A percentile compares a stretch with the other conserved stretches of the same genome.
phyloP scores from a whole-genome alignment of 768 basidiomycete species.

The Boletus sp. region DNA sequence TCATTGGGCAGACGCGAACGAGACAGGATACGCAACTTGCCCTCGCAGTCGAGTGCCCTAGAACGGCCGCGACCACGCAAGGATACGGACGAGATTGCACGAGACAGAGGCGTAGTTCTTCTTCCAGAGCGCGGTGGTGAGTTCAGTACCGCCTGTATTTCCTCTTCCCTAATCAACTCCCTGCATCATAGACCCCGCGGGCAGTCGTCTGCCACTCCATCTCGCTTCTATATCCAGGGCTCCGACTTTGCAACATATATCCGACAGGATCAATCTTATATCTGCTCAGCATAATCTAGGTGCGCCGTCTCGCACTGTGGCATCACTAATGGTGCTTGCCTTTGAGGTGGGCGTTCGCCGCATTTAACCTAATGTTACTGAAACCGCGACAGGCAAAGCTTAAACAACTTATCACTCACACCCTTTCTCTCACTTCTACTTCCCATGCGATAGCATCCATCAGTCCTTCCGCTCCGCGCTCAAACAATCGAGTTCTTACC shows the following conservation, averaged over 20 bases:
- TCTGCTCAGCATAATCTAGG: constrained; percentile 73
- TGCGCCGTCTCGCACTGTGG: constrained; percentile 58
- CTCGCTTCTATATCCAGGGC: constrained; percentile 72
- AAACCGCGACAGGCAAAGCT: constrained; percentile 59
- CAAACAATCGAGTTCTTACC: constrained; percentile 49
- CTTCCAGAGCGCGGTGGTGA: constrained; percentile 65
- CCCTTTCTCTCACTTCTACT: constrained; percentile 70
- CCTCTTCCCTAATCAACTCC: not conserved
- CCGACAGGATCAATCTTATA: constrained; percentile 78
- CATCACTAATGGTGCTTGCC: constrained; percentile 71
- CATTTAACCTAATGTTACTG: not conserved
- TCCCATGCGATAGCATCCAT: constrained; percentile 80
- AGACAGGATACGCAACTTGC: constrained; percentile 59
- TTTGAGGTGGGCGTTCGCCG: constrained; percentile 56
- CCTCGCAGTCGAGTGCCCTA: constrained; percentile 43
- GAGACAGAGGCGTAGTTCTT: constrained; percentile 66
- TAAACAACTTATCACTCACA: constrained; percentile 80
- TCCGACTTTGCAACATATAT: constrained; percentile 73
- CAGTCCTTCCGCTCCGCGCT: constrained; percentile 48
- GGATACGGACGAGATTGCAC: constrained; percentile 64
- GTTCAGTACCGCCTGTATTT: not conserved
- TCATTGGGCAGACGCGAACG: constrained; percentile 72
- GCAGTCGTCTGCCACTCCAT: constrained; percentile 68
- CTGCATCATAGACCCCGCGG: constrained; percentile 55
- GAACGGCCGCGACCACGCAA: constrained; percentile 46